Evolutionary conservation across 768 basidiomycete species (phyloP), one percentile per base, ranked within the genome.

Genomic region (Pisolithus microcarpus): DNA sequence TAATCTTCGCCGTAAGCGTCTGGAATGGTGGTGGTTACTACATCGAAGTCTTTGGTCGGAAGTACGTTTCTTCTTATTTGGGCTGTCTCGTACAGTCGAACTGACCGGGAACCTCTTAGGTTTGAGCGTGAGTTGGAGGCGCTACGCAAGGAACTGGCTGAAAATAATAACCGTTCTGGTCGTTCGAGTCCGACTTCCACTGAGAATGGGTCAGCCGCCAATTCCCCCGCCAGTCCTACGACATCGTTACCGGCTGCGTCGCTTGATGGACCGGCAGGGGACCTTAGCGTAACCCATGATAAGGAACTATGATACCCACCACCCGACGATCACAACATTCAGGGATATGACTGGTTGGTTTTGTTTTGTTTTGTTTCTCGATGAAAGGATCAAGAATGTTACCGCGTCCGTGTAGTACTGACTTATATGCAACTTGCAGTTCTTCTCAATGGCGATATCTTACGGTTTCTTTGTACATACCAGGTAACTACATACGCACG

Each of bases 21-120:
- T 98, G 93, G 93, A 98, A 97, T 63, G 94, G 94, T 9, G 92
- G 88, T 21, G 90, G 89, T 1, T 96, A 85, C 74, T 96, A 96
- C 65, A 93, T 96, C 49, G 93, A 96, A 65, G 93, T 96, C 18
- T 96, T 95, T 63, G 93, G 93, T 26, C 82, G 93, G 70, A 95
- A 96, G 93, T 94, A 56, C 58, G 90, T 79, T 23, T 52, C 52
- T 54, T 23, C 15, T 21, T 31, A 9, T 24, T 31, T 31, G 9
- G 30, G 30, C 0, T 31, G 3, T n/a, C 19, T 28, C 9, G 50
- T 39, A 9, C 39, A 26, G 18, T 24, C 51, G 43, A 16, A 23
- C 50, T 56, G 34, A 60, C 43, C 49, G 19, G 26, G 19, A 53
- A 37, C 48, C 24, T 44, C 11, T 1, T 58, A 94, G 92, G 65